These are phyloP conservation scores for Phytophthora pini DNA, from an alignment of 352 stramenopile genomes.

Conservation along the genomic window DNA sequence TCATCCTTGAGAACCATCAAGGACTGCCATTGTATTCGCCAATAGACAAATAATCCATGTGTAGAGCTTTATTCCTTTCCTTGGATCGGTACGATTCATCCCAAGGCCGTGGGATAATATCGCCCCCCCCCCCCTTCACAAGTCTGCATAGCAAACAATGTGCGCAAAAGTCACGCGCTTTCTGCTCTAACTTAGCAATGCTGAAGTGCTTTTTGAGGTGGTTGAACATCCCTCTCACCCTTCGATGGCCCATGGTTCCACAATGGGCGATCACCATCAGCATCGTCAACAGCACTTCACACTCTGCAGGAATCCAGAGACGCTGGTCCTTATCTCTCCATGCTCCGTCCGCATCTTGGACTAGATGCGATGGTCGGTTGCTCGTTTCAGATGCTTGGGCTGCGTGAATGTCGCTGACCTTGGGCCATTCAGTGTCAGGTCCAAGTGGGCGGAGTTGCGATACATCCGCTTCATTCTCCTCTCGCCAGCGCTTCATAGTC, in stretches of 20 bases:
- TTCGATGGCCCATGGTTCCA: neutral
- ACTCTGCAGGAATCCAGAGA: neutral
- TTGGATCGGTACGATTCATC: neutral
- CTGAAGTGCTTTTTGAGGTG: neutral
- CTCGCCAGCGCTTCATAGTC: neutral
- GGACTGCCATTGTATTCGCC: neutral
- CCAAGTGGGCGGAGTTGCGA: neutral
- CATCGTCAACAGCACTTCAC: neutral
- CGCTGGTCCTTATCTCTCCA: neutral
- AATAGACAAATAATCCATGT: neutral
- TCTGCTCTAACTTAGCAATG: neutral
- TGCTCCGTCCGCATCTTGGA: neutral
- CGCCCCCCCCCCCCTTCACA: neutral
- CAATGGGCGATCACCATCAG: slow-evolving; percentile 1
- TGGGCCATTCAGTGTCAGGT: neutral
- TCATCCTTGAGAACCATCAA: neutral
- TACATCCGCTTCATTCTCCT: neutral
- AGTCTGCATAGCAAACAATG: neutral
- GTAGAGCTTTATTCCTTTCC: neutral
- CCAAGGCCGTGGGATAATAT: neutral
- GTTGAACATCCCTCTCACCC: neutral
- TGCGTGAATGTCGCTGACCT: neutral
- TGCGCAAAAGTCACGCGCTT: neutral
- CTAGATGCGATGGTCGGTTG: neutral
- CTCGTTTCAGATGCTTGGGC: neutral